Evolutionary conservation across 2,329 filamentous ascomycete genomes (phyloP).

Genomic region (Talaromyces sp.): DNA sequence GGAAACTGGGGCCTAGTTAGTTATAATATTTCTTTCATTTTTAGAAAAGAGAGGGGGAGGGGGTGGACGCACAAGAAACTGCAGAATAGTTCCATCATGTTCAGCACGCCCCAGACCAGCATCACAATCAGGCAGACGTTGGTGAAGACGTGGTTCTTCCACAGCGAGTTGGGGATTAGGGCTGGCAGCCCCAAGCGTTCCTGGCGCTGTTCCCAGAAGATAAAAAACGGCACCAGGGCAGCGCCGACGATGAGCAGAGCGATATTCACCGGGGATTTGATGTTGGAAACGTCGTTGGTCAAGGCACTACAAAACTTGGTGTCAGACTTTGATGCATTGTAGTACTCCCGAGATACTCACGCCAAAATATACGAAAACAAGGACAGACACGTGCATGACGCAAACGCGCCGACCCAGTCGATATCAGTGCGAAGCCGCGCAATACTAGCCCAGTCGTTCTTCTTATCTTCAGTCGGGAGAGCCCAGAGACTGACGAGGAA

Average conservation of each 20-base stretch:
- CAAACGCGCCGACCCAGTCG: conserved; percentile 45
- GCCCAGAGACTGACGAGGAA: conserved; percentile 7
- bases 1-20: conserved; percentile 26
- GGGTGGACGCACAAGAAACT: conserved; percentile 20
- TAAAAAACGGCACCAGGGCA: conserved; percentile 22
- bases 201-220: conserved; percentile 20
- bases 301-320: conserved; percentile 3
- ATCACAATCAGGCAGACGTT: conserved; percentile 28
- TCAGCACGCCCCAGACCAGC: conserved; percentile 25
- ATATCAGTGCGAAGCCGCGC: conserved; percentile 25
- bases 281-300: conserved; percentile 6
- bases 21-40: too few species aligned
- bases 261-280: conserved; percentile 16
- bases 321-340: too few species aligned
- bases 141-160: conserved; percentile 26
- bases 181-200: conserved; percentile 18
- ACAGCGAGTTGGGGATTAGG: conserved; percentile 31
- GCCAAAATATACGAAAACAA: conserved; percentile 44
- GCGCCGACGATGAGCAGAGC: conserved; percentile 22
- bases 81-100: conserved; percentile 20
- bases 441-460: background rate
- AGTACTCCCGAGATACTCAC: too few species aligned
- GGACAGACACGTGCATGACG: conserved; percentile 40
- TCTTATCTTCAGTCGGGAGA: conserved; percentile 1
- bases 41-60: background rate